phyloP scores from a whole-genome alignment of 371 early-diverging fungal species.

The Circinella umbellata region DNA sequence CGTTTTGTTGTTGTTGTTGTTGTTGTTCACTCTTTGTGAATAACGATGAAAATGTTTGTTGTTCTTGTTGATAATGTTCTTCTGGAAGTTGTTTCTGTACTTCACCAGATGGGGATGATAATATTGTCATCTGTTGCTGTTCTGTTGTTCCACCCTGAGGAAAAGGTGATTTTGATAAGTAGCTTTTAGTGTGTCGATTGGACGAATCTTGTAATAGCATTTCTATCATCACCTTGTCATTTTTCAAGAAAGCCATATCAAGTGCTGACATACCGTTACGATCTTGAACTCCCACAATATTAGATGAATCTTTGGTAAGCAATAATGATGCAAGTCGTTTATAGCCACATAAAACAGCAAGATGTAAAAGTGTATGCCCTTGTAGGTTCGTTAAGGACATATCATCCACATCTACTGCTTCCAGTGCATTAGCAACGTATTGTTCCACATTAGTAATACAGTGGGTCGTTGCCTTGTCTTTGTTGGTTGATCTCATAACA shows the following conservation, averaged over 20 bases:
- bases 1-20: slow-evolving; percentile 5
- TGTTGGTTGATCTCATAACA: too few relatives aligned
- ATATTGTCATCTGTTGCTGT: too few relatives aligned
- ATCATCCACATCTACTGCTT: slow-evolving; percentile 13
- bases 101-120: too few relatives aligned
- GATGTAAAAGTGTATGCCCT: slow-evolving; percentile 45
- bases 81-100: too few relatives aligned
- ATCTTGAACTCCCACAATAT: slow-evolving; percentile 25
- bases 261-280: slow-evolving; percentile 42
- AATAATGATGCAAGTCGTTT: slow-evolving; percentile 23
- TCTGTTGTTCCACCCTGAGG: too few relatives aligned
- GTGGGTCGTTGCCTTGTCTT: background rate
- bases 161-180: too few relatives aligned
- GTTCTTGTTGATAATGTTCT: background rate
- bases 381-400: slow-evolving; percentile 22
- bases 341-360: slow-evolving; percentile 32
- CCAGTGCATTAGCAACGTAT: slow-evolving; percentile 19
- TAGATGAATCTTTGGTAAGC: slow-evolving; percentile 3
- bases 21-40: background rate
- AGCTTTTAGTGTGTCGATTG: too few relatives aligned
- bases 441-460: background rate
- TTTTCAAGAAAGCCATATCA: slow-evolving; percentile 36
- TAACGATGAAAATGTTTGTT: background rate
- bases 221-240: slow-evolving; percentile 15
- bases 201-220: slow-evolving; percentile 24